phyloP scores from a whole-genome alignment of 306 rosid genomes.

The Dryas drummondii region DNA sequence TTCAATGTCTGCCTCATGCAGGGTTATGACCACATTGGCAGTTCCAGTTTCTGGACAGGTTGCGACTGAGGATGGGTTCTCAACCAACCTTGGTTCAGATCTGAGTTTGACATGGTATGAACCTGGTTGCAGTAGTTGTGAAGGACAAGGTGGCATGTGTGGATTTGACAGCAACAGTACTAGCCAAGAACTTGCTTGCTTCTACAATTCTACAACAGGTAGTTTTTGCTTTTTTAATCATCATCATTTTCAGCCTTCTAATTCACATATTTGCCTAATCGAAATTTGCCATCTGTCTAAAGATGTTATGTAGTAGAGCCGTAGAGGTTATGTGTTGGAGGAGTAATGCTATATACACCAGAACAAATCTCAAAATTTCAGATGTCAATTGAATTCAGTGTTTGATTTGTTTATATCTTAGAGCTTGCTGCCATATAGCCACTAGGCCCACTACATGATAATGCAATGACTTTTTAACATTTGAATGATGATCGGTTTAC shows the following conservation, averaged over 20 bases:
- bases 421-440: too few species aligned
- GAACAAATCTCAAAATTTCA: too few species aligned
- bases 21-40: conserved; percentile 28
- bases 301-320: too few species aligned
- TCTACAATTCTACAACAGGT: conserved; percentile 43
- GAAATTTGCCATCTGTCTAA: background rate
- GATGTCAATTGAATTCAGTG: too few species aligned
- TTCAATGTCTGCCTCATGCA: conserved; percentile 43
- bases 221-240: conserved; percentile 10
- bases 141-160: conserved; percentile 44
- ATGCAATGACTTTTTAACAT: too few species aligned
- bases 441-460: too few species aligned
- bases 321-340: too few species aligned
- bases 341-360: too few species aligned
- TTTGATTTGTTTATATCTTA: too few species aligned
- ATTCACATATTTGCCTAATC: background rate
- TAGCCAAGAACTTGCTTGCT: conserved; percentile 43
- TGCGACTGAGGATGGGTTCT: conserved; percentile 18
- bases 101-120: conserved; percentile 48
- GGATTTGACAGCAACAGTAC: conserved; percentile 39
- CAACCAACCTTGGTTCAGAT: conserved; percentile 36
- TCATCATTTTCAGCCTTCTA: background rate
- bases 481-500: too few species aligned
- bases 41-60: conserved; percentile 42
- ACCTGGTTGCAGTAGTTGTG: conserved; percentile 60